Evolutionary conservation across 331 rosid species (phyloP), one percentile per base, ranked within the genome.

Genomic region (Phaseolus coccineus): DNA sequence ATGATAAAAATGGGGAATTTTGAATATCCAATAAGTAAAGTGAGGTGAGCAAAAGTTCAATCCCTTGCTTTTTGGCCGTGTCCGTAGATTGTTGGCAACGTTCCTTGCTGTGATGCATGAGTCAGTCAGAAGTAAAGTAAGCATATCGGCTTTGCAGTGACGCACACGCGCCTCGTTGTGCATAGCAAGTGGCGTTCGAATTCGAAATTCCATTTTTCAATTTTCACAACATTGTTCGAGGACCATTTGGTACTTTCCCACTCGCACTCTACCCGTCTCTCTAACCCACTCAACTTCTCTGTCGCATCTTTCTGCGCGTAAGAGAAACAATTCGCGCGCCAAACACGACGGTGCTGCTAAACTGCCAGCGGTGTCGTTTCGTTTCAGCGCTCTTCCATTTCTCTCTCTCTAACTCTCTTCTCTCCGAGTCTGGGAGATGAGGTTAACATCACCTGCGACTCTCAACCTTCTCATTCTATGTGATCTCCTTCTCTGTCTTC

Each of bases 401-500:
- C 57, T 47, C 51, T 50, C 58, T 57, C 57, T 77, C 62, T 19
- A 19, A 19, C 22, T 51, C 62, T 62, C 14, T 19, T 10, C 37
- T 33, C 37, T 33, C 35, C 2, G 44, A 69, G 64, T 30, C 79
- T 80, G 76, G 74, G 88, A 89, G 83, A 94, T 95, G 97, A 85
- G 90, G 92, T 86, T 88, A 62, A 80, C 79, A 55, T 90, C 83
- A 48, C 71, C 79, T 57, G 39, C 81, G 71, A 71, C 81, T 81
- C 83, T 83, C 69, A 74, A 68, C 28, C 55, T 85, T 59, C 73
- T 87, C 84, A 63, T 81, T 79, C 50, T 83, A 70, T 75, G 69
- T 81, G 25, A 73, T 42, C 84, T 87, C 30, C 82, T 87, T 79
- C 63, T 89, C 46, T 81, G 33, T 81, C 77, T 44, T 64, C 55